Evolutionary conservation across 2,329 filamentous ascomycete species (phyloP), one percentile per base, ranked within the genome.

Genomic region (Colletotrichum nymphaeae): DNA sequence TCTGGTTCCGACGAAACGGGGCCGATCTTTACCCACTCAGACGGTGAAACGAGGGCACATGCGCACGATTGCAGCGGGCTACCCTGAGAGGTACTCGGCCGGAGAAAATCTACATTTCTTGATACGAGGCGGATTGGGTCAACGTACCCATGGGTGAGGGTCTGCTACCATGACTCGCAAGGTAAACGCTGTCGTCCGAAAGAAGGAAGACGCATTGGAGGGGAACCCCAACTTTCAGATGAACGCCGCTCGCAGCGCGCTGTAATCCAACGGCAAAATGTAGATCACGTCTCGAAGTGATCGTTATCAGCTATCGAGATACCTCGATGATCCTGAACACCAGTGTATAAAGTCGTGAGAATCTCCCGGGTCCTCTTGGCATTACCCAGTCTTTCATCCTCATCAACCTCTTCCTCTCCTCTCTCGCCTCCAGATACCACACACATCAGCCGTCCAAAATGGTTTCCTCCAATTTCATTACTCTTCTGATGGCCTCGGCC

Each of bases 401-500:
- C 28, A 26, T 26, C n/a, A 53, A 4, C 55, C n/a, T 19, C 11
- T 30, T 22, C 5, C 2, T 16, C 12, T 59, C 52, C 22, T 24
- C 57, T 59, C 2, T 35, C n/a, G 30, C 2, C n/a, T 57, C 16
- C 14, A n/a, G 16, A 46, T n/a, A 3, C 9, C 2, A 28, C 3
- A 6, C 8, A n/a, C 32, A 55, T 42, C 53, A 4, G 26, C 19
- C 26, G 24, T 26, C 19, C 58, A 56, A 5, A 9, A 74, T 74
- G 67, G 35, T 74, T 35, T 62, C 72, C 16, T 26, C 53, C 5
- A 30, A 22, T 26, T n/a, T 74, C 6, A 11, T 71, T 26, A 59
- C 24, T 30, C 53, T 74, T n/a, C 7, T 71, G 11, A 42, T 68
- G 63, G 63, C 69, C 14, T 26, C 59, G 26, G 60, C 42, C n/a